A percentile compares a stretch with the other conserved stretches of the same genome.
phyloP scores from a whole-genome alignment of 768 basidiomycete genomes.

The Boletus reticulatus region DNA sequence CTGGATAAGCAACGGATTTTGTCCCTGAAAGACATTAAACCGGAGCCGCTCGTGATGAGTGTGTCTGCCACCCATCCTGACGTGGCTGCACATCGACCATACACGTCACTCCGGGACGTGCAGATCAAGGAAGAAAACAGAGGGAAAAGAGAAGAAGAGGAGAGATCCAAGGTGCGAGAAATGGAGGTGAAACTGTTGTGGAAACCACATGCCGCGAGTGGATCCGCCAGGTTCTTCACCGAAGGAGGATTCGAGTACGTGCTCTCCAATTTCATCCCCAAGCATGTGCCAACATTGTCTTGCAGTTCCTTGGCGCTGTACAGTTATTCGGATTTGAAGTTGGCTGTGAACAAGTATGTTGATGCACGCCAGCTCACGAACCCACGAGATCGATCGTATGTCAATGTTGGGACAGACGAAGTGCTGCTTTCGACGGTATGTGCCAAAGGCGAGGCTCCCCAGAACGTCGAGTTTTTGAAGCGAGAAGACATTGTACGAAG shows the following conservation, averaged over 20 bases:
- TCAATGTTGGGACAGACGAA: conserved; percentile 58
- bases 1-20: conserved; percentile 73
- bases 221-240: conserved; percentile 58
- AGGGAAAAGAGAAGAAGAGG: conserved; percentile 50
- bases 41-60: conserved; percentile 51
- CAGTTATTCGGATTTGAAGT: conserved; percentile 53
- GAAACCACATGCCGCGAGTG: conserved; percentile 60
- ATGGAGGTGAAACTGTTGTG: conserved; percentile 67
- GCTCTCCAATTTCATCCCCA: background rate
- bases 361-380: conserved; percentile 60
- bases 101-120: conserved; percentile 62
- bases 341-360: conserved; percentile 63
- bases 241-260: conserved; percentile 62
- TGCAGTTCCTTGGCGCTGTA: conserved; percentile 55
- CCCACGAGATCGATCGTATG: conserved; percentile 59
- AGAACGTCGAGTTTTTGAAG: conserved; percentile 53
- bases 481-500: conserved; percentile 60
- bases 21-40: conserved; percentile 60
- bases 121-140: conserved; percentile 63
- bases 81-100: conserved; percentile 48
- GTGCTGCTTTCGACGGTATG: conserved; percentile 37
- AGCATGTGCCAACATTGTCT: background rate
- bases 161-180: conserved; percentile 44
- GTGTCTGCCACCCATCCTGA: conserved; percentile 58
- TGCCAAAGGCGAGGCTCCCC: conserved; percentile 30